These are phyloP conservation scores for Guadua angustifolia DNA, from an alignment of 176 grass and related monocot genomes.

Conservation along the genomic window DNA sequence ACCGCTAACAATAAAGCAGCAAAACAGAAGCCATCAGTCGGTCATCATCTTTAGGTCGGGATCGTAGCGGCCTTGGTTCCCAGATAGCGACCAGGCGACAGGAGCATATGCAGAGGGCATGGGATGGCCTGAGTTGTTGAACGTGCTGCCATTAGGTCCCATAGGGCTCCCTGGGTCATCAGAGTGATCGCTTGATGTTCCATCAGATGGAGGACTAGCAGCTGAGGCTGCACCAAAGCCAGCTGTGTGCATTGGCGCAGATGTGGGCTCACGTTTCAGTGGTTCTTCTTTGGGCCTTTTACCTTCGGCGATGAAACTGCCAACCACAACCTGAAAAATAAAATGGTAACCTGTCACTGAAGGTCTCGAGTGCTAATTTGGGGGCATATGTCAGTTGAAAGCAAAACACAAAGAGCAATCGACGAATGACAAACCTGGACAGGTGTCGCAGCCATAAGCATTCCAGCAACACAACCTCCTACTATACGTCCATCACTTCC, in stretches of 20 bases:
- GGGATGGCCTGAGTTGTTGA: slow-evolving; percentile 59
- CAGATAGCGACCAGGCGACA: slow-evolving; percentile 62
- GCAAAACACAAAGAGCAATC: background rate
- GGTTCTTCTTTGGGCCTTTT: slow-evolving; percentile 78
- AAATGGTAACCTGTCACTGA: background rate
- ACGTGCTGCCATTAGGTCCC: slow-evolving; percentile 52
- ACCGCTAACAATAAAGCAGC: slow-evolving; percentile 33
- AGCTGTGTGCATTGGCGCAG: slow-evolving; percentile 39
- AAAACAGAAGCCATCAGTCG: slow-evolving; percentile 47
- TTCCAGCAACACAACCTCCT: slow-evolving; percentile 93
- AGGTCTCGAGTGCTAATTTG: background rate
- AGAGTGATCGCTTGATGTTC: slow-evolving; percentile 67
- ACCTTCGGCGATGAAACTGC: slow-evolving; percentile 88
- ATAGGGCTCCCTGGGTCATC: slow-evolving; percentile 71
- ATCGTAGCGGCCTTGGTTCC: slow-evolving; percentile 68
- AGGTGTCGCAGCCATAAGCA: slow-evolving; percentile 86
- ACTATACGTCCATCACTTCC: slow-evolving; percentile 92
- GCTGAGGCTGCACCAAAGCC: slow-evolving; percentile 51
- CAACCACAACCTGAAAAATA: slow-evolving; percentile 76
- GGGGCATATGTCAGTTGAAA: background rate
- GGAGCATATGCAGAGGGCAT: slow-evolving; percentile 61
- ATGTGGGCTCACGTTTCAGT: slow-evolving; percentile 56
- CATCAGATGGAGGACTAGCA: slow-evolving; percentile 53
- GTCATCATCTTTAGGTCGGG: slow-evolving; percentile 76
- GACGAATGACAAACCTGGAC: slow-evolving; percentile 65